Evolutionary conservation across 306 rosid genomes (phyloP).

Genomic region (Casuarina glauca): DNA sequence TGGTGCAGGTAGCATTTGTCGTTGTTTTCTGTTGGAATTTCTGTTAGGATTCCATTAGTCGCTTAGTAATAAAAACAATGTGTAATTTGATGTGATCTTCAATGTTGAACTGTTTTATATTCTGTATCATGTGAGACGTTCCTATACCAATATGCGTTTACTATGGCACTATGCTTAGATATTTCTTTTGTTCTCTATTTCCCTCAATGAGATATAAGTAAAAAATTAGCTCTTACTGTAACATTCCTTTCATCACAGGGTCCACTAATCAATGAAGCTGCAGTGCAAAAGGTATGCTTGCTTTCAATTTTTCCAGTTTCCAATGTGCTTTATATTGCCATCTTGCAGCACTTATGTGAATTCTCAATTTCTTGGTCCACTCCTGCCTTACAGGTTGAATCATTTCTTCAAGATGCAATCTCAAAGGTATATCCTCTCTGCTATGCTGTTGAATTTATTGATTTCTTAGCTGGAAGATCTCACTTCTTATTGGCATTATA

Average conservation of each 20-base stretch:
- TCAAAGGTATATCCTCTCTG: constrained; percentile 70
- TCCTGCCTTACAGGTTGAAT: constrained; percentile 67
- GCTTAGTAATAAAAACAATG: not conserved
- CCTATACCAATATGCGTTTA: constrained; percentile 1
- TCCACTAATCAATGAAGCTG: constrained; percentile 97
- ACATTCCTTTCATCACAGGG: constrained; percentile 63
- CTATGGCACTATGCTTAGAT: constrained; percentile 3
- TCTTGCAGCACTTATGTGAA: constrained; percentile 5
- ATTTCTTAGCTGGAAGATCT: not conserved
- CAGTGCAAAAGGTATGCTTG: constrained; percentile 76
- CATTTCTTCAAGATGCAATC: constrained; percentile 77
- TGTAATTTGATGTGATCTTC: not conserved
- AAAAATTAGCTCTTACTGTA: constrained; percentile 21
- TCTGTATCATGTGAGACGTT: not conserved
- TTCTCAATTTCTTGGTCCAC: constrained; percentile 21
- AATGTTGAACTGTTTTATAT: not conserved
- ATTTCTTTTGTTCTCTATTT: not conserved
- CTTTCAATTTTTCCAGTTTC: constrained; percentile 24
- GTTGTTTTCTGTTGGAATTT: constrained; percentile 14
- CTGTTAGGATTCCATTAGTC: constrained; percentile 5
- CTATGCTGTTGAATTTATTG: constrained; percentile 20
- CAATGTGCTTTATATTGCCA: not conserved
- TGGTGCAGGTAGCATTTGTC: constrained; percentile 60
- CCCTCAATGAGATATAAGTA: constrained; percentile 20
- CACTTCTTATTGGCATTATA: not conserved